Evolutionary conservation across 1,139 yeast genomes (phyloP), one percentile per base, ranked within the genome.

Genomic region (Hemisphaericaspora lyxosophila): DNA sequence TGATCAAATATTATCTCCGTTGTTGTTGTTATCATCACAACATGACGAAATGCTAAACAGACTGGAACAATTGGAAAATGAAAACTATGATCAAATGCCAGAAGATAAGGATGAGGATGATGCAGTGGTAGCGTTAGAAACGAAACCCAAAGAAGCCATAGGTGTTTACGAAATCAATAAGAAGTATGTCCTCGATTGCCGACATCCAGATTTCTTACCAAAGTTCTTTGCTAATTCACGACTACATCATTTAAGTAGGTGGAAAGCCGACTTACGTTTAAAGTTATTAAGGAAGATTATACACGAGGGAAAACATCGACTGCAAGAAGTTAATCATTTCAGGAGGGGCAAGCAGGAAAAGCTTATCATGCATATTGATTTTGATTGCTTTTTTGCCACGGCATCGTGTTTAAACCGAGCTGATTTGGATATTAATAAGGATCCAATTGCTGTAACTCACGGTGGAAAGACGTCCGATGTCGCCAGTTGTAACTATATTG

Each of bases 401-500:
- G 96, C 86, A 0, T 85, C 97, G 0, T 76, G 87, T 11, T 63
- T 81, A 36, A 67, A 62, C 5, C 66, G 70, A 31, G 83, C 85
- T 0, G 67, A 80, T 6, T 51, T 80, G 15, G 81, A 83, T 50
- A 70, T 83, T 11, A 54, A 73, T 11, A 65, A 47, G 5, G 78
- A 72, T 19, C 95, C 97, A 0, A 73, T 89, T 4, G 89, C 94
- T 33, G 97, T 92, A 0, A 80, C 95, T 4, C 90, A 88, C 57
- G 96, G 97, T 9, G 76, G 76, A 0, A 66, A 66, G 5, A 70
- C 80, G 2, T 72, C 79, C 0, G 98, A 92, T 57, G 70, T 92
- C n/a, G 94, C 97, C 0, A 85, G 95, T 46, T 89, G 97, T 55
- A 92, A 90, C 55, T 92, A 92, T 55, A 80, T 74, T 7, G 96